Evolutionary conservation across 129 eudicot species (phyloP).

Genomic region (Lactuca saligna): DNA sequence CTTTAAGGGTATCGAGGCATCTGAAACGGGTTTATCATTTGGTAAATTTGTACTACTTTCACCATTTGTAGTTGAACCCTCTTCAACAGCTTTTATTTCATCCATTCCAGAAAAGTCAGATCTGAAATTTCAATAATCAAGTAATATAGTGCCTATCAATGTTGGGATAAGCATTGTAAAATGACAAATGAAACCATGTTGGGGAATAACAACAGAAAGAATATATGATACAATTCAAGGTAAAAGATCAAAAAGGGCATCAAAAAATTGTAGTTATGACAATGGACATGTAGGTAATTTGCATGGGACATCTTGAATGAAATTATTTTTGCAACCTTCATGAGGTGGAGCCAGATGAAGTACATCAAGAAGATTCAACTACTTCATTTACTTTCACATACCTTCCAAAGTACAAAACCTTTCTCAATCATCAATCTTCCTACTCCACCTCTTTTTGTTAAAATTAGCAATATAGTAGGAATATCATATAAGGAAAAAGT

Average conservation of each 20-base stretch:
- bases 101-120: slow-evolving; percentile 48
- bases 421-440: slow-evolving; percentile 10
- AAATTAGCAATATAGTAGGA: slow-evolving; percentile 2
- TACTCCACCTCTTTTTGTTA: slow-evolving; percentile 1
- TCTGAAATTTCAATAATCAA: slow-evolving; percentile 26
- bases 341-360: slow-evolving; percentile 17
- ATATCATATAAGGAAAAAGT: not conserved
- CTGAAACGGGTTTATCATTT: slow-evolving; percentile 28
- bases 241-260: not conserved
- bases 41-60: slow-evolving; percentile 23
- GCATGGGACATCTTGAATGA: slow-evolving; percentile 8
- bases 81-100: slow-evolving; percentile 39
- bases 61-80: slow-evolving; percentile 35
- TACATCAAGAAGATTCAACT: slow-evolving; percentile 12
- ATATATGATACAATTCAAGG: not conserved
- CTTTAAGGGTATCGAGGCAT: slow-evolving; percentile 22
- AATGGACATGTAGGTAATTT: slow-evolving; percentile 2
- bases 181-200: not conserved
- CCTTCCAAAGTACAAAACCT: not conserved
- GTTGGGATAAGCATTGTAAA: not conserved
- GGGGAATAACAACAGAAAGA: not conserved
- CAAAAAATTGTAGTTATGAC: not conserved
- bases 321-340: slow-evolving; percentile 12
- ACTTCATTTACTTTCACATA: slow-evolving; percentile 16
- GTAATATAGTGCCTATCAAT: slow-evolving; percentile 9